These are phyloP conservation scores for Lichtheimia ornata DNA, from an alignment of 371 early-diverging fungal species.

Conservation along the genomic window DNA sequence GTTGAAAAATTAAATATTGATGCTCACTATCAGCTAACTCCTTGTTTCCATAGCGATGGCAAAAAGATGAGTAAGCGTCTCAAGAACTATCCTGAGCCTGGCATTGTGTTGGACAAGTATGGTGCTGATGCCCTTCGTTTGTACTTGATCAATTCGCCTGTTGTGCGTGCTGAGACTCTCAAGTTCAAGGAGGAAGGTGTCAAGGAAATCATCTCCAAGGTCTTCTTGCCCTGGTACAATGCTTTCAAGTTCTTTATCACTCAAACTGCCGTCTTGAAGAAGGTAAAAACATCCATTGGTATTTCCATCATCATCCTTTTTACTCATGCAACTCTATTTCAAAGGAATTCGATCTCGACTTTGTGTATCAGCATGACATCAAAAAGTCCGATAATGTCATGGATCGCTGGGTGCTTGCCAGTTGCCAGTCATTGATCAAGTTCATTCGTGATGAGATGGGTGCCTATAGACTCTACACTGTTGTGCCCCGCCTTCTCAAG, in stretches of 20 bases:
- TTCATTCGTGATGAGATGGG: slow-evolving; percentile 93
- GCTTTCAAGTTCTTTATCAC: slow-evolving; percentile 96
- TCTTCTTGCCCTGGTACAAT: slow-evolving; percentile 99
- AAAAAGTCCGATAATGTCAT: slow-evolving; percentile 86
- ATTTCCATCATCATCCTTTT: no score
- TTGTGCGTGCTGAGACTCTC: slow-evolving; percentile 97
- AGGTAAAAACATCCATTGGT: slow-evolving; percentile 32
- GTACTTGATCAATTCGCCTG: slow-evolving; percentile 99
- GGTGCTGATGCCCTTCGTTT: slow-evolving; percentile 99
- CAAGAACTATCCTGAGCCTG: slow-evolving; percentile 99
- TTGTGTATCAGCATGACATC: slow-evolving; percentile 71
- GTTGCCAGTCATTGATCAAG: slow-evolving; percentile 90
- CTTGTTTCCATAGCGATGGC: slow-evolving; percentile 75
- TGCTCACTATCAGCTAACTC: not conserved
- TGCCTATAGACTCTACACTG: slow-evolving; percentile 96
- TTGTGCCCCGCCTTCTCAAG: slow-evolving; percentile 87
- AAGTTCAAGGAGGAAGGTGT: slow-evolving; percentile 99
- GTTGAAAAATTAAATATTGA: slow-evolving; percentile 16
- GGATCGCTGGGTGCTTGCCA: slow-evolving; percentile 98
- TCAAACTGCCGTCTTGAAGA: slow-evolving; percentile 87
- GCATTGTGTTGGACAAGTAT: slow-evolving; percentile 83
- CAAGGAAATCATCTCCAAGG: slow-evolving; percentile 93
- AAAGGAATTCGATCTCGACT: slow-evolving; percentile 75
- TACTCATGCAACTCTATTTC: no score
- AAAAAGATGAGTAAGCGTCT: slow-evolving; percentile 99